Evolutionary conservation across 768 basidiomycete genomes (phyloP), one percentile per base, ranked within the genome.

Genomic region (Boletus insuetus): DNA sequence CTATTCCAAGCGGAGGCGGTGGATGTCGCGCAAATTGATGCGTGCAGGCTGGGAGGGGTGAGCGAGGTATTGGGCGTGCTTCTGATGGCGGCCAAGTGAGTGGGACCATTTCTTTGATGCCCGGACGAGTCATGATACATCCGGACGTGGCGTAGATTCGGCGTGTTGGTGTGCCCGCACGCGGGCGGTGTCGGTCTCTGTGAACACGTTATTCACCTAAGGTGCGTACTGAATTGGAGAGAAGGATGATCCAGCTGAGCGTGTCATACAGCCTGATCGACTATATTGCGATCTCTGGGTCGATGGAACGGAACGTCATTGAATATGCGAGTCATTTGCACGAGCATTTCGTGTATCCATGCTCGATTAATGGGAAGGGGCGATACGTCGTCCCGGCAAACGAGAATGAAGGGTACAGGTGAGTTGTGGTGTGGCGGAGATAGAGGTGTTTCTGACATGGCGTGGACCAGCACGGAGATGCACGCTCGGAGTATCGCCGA

Each of bases 131-230:
- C 5, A 40, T 41, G 26, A 56, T 24, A 37, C n/a, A n/a, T 12
- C 47, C 32, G 37, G 24, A 26, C 45, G 26, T 24, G 47, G 48
- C n/a, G 9, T 55, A 89, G 86, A 63, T 93, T 90, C 64, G 89
- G 89, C 45, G 79, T 93, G 32, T 85, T 88, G 4, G 91, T 94
- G 14, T 94, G 91, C 66, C 94, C 93, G 5, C 95, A 96, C 66
- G 91, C 93, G 0, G 94, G 93, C 26, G 94, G 94, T 58, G 91
- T 97, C 39, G 93, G 93, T 8, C 76, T 96, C 32, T 95, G 94
- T 67, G 92, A 96, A 76, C 90, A 94, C 72, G 91, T 91, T 46
- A 91, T 94, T 61, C 89, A 91, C 64, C 72, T 90, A 46, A 87
- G 85, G 87, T 84, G 59, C 19, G 73, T 63, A 19, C 13, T 35